Conservation (phyloP, 495 filamentous ascomycete genomes). For the Penicillium lagena region DNA sequence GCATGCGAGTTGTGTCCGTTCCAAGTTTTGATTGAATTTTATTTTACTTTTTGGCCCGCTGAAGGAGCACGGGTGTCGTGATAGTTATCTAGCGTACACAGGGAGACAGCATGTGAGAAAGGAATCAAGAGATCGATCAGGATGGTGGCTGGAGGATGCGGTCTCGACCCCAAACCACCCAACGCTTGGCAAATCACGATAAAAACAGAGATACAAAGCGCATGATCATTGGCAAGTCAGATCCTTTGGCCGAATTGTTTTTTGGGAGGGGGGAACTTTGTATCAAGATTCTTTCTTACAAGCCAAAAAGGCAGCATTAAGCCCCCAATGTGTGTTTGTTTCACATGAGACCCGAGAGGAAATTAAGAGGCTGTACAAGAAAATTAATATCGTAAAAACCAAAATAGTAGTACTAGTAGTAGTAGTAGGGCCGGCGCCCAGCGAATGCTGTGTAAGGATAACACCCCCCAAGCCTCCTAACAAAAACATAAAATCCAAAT, state of each 20-base stretch:
- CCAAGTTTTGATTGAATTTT: neutral
- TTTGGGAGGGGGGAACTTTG: no score
- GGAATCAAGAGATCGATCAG: neutral
- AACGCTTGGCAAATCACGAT: neutral
- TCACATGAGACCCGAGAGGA: neutral
- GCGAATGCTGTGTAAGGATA: slow-evolving; percentile 16
- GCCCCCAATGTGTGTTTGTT: no score
- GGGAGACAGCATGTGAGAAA: neutral
- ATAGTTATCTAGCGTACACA: slow-evolving; percentile 17
- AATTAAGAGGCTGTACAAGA: slow-evolving; percentile 33
- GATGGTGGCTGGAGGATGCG: no score
- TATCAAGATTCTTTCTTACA: neutral
- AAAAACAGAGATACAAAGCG: neutral
- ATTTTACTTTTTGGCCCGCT: slow-evolving; percentile 5
- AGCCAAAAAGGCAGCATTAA: slow-evolving; percentile 1
- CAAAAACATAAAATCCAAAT: slow-evolving; percentile 18
- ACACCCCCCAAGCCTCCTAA: slow-evolving; percentile 9
- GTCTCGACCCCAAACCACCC: no score
- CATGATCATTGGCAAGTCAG: no score
- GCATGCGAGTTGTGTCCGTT: slow-evolving; percentile 1
- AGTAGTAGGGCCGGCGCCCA: slow-evolving; percentile 12
- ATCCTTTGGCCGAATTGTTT: no score
- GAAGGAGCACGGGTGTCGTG: neutral
- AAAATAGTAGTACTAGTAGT: slow-evolving; percentile 6
- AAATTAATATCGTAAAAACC: slow-evolving; percentile 29